Percentiles rank a stretch among this genome's conserved stretches.
Evolutionary conservation across 2,329 filamentous ascomycete genomes (phyloP).

Genomic region (Penicillium sp.): DNA sequence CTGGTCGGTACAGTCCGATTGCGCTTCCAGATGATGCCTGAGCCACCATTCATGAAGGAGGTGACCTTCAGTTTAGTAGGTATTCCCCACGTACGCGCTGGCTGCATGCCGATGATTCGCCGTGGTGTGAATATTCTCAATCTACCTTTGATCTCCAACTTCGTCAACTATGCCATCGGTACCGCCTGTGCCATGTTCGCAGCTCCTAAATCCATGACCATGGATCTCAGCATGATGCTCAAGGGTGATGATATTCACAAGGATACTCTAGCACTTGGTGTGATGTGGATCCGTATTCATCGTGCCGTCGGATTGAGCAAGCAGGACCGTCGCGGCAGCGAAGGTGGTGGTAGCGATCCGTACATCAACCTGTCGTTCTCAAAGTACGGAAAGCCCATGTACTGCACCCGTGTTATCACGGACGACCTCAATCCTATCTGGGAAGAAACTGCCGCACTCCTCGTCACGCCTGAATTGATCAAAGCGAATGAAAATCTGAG

Average conservation of each 20-base stretch:
- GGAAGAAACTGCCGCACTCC: conserved; percentile 80
- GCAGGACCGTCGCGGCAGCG: conserved; percentile 80
- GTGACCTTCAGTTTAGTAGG: conserved; percentile 95
- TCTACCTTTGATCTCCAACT: conserved; percentile 88
- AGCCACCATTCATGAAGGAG: conserved; percentile 89
- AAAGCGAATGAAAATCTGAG: conserved; percentile 92
- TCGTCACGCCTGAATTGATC: conserved; percentile 87
- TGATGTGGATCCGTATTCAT: conserved; percentile 92
- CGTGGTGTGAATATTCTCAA: conserved; percentile 90
- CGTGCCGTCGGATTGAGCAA: conserved; percentile 86
- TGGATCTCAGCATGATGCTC: conserved; percentile 88
- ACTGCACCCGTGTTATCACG: conserved; percentile 93
- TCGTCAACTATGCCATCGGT: conserved; percentile 93
- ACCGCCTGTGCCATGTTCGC: conserved; percentile 89
- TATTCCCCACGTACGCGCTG: conserved; percentile 82
- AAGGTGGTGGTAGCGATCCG: conserved; percentile 86
- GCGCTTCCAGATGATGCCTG: conserved; percentile 81
- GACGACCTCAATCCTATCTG: conserved; percentile 93
- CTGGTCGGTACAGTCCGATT: conserved; percentile 87
- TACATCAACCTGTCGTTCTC: conserved; percentile 95
- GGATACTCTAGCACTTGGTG: conserved; percentile 77
- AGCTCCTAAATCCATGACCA: conserved; percentile 88
- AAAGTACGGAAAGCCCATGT: conserved; percentile 97
- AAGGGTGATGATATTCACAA: conserved; percentile 92
- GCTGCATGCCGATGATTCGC: conserved; percentile 90